Base-by-base conservation (phyloP, 1,139 yeast genomes). In the Suhomyces guaymorum region DNA sequence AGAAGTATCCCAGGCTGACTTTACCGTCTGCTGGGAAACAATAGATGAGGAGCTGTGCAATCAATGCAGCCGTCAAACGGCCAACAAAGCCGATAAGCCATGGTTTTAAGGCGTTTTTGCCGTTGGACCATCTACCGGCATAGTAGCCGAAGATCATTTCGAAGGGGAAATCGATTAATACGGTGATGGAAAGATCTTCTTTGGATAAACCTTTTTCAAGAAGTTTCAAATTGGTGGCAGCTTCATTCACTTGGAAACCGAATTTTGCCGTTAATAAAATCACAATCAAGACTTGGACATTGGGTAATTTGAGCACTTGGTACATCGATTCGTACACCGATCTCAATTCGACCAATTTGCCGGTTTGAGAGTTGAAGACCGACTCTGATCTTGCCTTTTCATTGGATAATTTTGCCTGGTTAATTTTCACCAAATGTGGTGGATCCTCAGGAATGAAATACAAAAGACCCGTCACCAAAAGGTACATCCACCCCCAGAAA, bases 211-310 rank as follows among this genome's bases (percentile, higher is more conserved):
- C 99, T 54, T 83, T 84, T 56, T 92, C 99, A n/a, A 92, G 66
- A 16, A 94, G 68, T 55, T 90, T 92, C 50, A 92, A 72, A 53
- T 90, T 90, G 1, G 98, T 92, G 15, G 95, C 97, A 4, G 95
- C 90, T 57, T 92, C 99, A 51, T 90, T 92, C 13, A 92, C 95
- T 55, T 90, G 96, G 57, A 92, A 94, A 4, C 96, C 98, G 38
- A 92, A 72, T 56, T 92, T 92, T 24, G 96, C 83, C 11, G 88
- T 59, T 29, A 92, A 61, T 51, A 89, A 89, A 9, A 94, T 77
- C 1, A 81, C 51, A 18, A 89, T 82, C 48, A 92, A 77, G 6
- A 79, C 70, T 55, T 82, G 92, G 24, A 92, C 83, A 42, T 88
- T 80, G n/a, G 80, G 78, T 26, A 92, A 70, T 51, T 78, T 76